A percentile compares a stretch with the other conserved stretches of the same genome.
These are phyloP conservation scores for Trametes gibbosa DNA, from an alignment of 768 basidiomycete genomes.

Conservation along the genomic window DNA sequence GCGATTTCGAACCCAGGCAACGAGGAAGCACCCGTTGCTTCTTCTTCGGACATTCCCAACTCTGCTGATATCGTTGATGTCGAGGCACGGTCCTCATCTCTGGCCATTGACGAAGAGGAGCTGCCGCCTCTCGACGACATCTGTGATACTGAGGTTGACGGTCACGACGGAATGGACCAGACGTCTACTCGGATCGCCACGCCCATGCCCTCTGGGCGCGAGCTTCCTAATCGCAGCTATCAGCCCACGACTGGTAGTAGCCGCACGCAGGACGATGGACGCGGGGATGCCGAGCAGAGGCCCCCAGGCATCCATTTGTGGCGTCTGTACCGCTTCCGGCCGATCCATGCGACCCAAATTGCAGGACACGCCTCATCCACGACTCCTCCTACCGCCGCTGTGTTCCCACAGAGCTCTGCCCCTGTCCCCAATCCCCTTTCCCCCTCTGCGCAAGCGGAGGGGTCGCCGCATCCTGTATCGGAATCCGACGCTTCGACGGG, in stretches of 20 bases:
- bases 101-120: conserved; percentile 18
- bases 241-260: not conserved
- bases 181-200: conserved; percentile 23
- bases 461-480: not conserved
- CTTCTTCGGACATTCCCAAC: not conserved
- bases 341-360: conserved; percentile 43
- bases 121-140: conserved; percentile 35
- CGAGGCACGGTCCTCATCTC: not conserved
- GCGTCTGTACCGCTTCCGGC: conserved; percentile 79
- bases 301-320: conserved; percentile 70
- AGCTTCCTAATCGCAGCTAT: conserved; percentile 9
- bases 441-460: not conserved
- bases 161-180: conserved; percentile 28
- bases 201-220: conserved; percentile 23
- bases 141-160: conserved; percentile 35
- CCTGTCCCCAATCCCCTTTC: not conserved
- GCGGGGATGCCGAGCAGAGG: conserved; percentile 34
- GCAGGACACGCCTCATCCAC: conserved; percentile 23
- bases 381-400: conserved; percentile 20
- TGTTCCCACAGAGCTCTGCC: conserved; percentile 4
- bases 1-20: not conserved
- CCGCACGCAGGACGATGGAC: conserved; percentile 16
- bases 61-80: not conserved
- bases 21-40: not conserved
- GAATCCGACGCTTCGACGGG: conserved; percentile 1